These are phyloP conservation scores for Ailanthus altissimus DNA, from an alignment of 345 rosid genomes.

Conservation along the genomic window DNA sequence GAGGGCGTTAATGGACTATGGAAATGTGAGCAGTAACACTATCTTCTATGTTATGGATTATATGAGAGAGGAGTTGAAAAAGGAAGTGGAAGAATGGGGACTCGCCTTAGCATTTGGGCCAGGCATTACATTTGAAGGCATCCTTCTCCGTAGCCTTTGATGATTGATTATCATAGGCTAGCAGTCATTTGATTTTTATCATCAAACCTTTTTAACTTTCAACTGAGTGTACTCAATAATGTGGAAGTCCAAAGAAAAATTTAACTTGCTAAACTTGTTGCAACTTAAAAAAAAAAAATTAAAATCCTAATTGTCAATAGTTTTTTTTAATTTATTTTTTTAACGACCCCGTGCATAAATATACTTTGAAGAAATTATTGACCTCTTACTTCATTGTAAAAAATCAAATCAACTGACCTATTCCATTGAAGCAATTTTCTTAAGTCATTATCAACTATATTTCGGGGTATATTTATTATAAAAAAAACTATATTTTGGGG, in stretches of 20 bases:
- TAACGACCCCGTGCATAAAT: too few relatives aligned
- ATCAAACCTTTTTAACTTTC: background rate
- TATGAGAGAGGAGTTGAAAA: conserved; percentile 70
- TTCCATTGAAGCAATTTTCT: too few relatives aligned
- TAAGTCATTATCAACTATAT: too few relatives aligned
- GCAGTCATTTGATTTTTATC: background rate
- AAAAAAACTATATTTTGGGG: too few relatives aligned
- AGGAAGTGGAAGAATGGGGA: conserved; percentile 76
- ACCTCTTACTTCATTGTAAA: too few relatives aligned
- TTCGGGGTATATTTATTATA: too few relatives aligned
- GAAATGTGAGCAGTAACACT: conserved; percentile 90
- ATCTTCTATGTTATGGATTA: conserved; percentile 84
- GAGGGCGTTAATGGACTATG: conserved; percentile 79
- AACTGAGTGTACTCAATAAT: background rate
- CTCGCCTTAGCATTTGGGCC: conserved; percentile 91
- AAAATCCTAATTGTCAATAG: too few relatives aligned
- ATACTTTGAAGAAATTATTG: too few relatives aligned
- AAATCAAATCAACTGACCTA: too few relatives aligned
- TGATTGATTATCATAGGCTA: background rate
- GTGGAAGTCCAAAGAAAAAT: background rate
- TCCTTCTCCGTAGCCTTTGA: conserved; percentile 80
- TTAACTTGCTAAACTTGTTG: background rate
- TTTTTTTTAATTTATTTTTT: too few relatives aligned
- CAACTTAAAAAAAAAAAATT: background rate
- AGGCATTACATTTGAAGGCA: conserved; percentile 96